These are phyloP conservation scores for Escallonia herrerae DNA, from an alignment of 129 eudicot species.

Conservation along the genomic window DNA sequence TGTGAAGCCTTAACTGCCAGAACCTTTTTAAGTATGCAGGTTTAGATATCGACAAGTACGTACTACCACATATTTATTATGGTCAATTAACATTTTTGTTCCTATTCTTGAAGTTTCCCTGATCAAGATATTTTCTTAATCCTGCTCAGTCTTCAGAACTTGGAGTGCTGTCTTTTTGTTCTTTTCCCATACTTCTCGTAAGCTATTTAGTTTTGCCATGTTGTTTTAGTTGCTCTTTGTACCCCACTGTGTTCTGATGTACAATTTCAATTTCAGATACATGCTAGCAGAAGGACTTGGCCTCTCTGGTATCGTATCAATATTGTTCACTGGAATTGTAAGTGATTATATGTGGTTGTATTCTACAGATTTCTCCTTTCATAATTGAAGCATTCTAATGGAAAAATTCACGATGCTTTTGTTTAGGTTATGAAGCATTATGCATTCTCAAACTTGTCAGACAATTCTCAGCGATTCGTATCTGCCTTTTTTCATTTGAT, in stretches of 20 bases:
- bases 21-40: constrained; percentile 99
- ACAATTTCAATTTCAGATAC: constrained; percentile 46
- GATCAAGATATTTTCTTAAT: constrained; percentile 16
- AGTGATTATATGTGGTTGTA: constrained; percentile 29
- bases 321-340: constrained; percentile 98
- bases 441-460: constrained; percentile 80
- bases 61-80: constrained; percentile 1
- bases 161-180: constrained; percentile 98
- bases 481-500: constrained; percentile 96
- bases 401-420: constrained; percentile 4
- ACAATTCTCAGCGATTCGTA: constrained; percentile 87
- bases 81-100: not conserved
- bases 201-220: constrained; percentile 26
- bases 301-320: constrained; percentile 95
- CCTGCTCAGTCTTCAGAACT: constrained; percentile 83
- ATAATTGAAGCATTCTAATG: constrained; percentile 3
- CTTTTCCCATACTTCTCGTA: constrained; percentile 99
- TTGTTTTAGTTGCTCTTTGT: constrained; percentile 5
- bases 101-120: constrained; percentile 9
- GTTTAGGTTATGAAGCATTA: constrained; percentile 97
- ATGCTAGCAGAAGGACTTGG: constrained; percentile 99
- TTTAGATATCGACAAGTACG: constrained; percentile 94
- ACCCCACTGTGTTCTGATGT: constrained; percentile 9
- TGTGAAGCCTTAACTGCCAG: constrained; percentile 68
- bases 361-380: not conserved